Conservation (phyloP, 805 yeast genomes). For the Hanseniaspora hatyaiensis region DNA sequence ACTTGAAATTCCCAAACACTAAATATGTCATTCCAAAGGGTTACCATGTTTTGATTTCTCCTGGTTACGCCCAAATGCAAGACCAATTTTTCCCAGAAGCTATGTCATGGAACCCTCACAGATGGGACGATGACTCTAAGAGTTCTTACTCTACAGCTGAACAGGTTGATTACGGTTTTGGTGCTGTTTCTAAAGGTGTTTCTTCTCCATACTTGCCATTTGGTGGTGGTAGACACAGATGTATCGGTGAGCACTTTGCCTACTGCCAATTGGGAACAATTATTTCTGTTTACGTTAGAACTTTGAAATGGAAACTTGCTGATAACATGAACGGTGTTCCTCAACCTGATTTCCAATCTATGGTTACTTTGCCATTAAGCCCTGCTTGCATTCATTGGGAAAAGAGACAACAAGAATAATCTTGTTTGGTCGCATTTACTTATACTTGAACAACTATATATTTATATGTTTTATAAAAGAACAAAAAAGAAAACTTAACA, state of each 20-base stretch:
- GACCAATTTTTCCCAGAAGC: conserved; percentile 74
- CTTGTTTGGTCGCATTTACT: not conserved
- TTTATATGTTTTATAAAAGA: not conserved
- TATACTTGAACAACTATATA: too few species aligned
- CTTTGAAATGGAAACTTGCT: conserved; percentile 63
- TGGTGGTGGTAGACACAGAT: conserved; percentile 99
- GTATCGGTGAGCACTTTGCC: conserved; percentile 98
- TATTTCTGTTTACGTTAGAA: conserved; percentile 60
- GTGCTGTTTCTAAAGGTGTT: conserved; percentile 91
- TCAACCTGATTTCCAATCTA: conserved; percentile 65
- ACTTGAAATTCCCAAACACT: conserved; percentile 69
- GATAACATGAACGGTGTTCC: conserved; percentile 43
- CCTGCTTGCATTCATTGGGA: conserved; percentile 69
- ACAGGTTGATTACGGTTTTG: conserved; percentile 85
- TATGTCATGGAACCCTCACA: conserved; percentile 60
- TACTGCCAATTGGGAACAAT: conserved; percentile 83
- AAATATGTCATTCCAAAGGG: conserved; percentile 75
- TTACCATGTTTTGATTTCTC: conserved; percentile 81
- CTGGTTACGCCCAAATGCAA: conserved; percentile 77
- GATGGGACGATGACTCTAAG: conserved; percentile 55
- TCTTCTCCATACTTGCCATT: conserved; percentile 91
- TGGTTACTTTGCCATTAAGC: conserved; percentile 81
- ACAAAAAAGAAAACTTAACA: not conserved
- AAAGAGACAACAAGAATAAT: conserved; percentile 35
- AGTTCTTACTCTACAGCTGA: conserved; percentile 28